Evolutionary conservation across 805 yeast genomes (phyloP), one percentile per base, ranked within the genome.

Genomic region (Barnettozyma populi): DNA sequence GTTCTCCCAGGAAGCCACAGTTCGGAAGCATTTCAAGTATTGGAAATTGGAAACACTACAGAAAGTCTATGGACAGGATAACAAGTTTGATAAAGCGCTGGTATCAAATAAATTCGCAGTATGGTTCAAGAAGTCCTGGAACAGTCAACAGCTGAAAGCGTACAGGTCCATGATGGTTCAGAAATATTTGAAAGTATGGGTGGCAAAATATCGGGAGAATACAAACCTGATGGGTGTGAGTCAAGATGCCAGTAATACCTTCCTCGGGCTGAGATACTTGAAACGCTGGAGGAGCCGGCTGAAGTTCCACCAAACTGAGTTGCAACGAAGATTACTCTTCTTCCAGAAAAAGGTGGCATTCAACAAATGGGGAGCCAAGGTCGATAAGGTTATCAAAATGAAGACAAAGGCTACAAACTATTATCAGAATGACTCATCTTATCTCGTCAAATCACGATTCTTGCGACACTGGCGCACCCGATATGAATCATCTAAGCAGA

Each of bases 191-290:
- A 35, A 35, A 20, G 14, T n/a, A 35, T 52, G 57, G 58, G 43
- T 36, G 13, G 19, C 35, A 19, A 49, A 31, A 23, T 23, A 44
- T 21, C 29, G 36, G 7, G 41, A 51, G n/a, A 31, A 46, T 7
- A 40, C 43, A 13, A 44, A 48, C 32, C 21, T 53, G 5, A 7
- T 38, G 11, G 56, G 52, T 11, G 19, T 56, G 24, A 42, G 54
- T 32, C 21, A 37, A 2, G 43, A 45, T 13, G 57, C 61, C 0
- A 47, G 44, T 25, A 43, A 47, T 14, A 36, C 53, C 2, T 60
- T 48, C 36, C 47, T 57, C 9, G 53, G 52, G 34, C 41, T 52
- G n/a, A 48, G 55, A 2, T 56, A 36, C 43, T 45, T 60, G 35
- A 56, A 54, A 13, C 48, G 46, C 18, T 59, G 63, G 62, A 52